Evolutionary conservation across 441 rosid genomes (phyloP), one percentile per base, ranked within the genome.

Genomic region (Dalechampia spathulata): DNA sequence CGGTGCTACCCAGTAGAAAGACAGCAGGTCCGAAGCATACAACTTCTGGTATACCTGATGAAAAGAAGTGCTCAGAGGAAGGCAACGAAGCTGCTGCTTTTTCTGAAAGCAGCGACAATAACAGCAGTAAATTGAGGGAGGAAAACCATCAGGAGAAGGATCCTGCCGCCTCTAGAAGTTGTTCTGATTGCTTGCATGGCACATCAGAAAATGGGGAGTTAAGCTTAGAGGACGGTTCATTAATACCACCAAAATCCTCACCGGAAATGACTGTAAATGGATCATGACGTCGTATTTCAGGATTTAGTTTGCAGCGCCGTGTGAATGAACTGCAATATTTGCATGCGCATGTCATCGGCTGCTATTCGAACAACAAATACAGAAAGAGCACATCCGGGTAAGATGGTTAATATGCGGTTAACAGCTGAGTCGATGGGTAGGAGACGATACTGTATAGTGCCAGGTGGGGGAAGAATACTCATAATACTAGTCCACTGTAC

Each of bases 211-310:
- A 74, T 34, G 73, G 90, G 58, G 89, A 78, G 65, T 71, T 89
- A 65, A 77, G 75, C 19, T 84, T 80, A 34, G 96, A 93, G 53
- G 93, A 87, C 52, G 67, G 76, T 22, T 69, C 77, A 2, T 72
- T 84, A 73, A 70, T 84, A 60, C 78, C 89, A 8, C 83, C 85
- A 21, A 83, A 79, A 45, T 83, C 96, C 37, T 83, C 99, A 22
- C 79, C 96, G 2, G 95, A 90, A 72, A 90, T 90, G 99, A 77
- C 90, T 47, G 95, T 87, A 70, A 85, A 86, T 72, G 95, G 97
- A 67, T 86, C 96, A 42, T 87, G 21, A 41, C 71, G 77, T 57
- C 64, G 54, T 60, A 22, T 26, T 22, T 36, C 25, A 32, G 40
- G 54, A 54, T 44, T 26, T 22, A 17, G n/a, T n/a, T 22, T 55